These are phyloP conservation scores for Marasmius sp. DNA, from an alignment of 1,284 basidiomycete genomes.

Conservation along the genomic window DNA sequence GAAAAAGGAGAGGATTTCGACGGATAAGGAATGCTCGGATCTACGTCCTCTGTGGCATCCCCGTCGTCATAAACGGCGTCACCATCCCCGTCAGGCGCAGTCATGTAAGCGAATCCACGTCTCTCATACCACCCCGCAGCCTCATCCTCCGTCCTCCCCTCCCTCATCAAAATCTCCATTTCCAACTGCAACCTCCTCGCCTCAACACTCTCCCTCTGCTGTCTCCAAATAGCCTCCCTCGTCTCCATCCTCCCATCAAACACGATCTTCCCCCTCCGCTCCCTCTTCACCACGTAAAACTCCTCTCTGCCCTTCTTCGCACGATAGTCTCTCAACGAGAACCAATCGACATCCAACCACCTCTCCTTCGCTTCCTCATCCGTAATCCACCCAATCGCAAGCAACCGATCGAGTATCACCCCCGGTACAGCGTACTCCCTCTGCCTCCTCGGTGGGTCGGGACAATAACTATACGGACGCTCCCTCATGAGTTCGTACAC, in stretches of 20 bases:
- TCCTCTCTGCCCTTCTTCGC: not conserved
- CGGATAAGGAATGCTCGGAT: not conserved
- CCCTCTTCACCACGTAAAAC: not conserved
- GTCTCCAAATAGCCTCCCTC: not conserved
- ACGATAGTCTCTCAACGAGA: not conserved
- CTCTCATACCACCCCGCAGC: not conserved
- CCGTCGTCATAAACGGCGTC: not conserved
- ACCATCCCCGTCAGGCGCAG: not conserved
- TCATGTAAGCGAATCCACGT: not conserved
- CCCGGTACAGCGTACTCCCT: not conserved
- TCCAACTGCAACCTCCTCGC: not conserved
- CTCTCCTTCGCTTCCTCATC: not conserved
- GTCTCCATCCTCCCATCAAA: not conserved
- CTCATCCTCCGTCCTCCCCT: not conserved
- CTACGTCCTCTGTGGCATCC: not conserved
- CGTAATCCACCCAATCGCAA: not conserved
- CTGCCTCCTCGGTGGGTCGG: not conserved
- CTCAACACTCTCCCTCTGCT: not conserved
- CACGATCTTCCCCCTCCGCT: not conserved
- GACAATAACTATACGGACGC: not conserved
- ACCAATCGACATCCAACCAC: conserved; percentile 1
- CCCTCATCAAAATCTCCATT: not conserved
- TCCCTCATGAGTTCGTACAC: not conserved
- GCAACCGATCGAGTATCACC: not conserved
- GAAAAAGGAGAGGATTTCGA: not conserved